Percentiles rank a stretch among this genome's conserved stretches.
Evolutionary conservation across 2,329 filamentous ascomycete genomes (phyloP).

Genomic region (Neopestalotiopsis sp.): DNA sequence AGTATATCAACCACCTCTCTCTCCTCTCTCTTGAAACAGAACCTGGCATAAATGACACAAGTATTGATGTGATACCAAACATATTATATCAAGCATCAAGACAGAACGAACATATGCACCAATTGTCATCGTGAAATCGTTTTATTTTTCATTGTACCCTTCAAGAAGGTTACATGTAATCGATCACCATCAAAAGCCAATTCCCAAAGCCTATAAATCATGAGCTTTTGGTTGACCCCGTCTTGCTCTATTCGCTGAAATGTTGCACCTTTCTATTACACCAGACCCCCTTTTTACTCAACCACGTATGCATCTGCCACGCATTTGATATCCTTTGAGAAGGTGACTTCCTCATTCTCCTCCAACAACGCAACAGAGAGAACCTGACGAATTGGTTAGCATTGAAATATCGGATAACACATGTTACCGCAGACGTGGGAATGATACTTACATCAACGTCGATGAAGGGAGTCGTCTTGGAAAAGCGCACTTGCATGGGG

Average conservation of each 20-base stretch:
- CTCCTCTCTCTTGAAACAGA: neutral
- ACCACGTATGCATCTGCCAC: conserved; percentile 78
- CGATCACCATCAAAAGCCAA: conserved; percentile 2
- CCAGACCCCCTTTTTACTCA: conserved; percentile 58
- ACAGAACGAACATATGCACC: neutral
- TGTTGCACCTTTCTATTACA: conserved; percentile 14
- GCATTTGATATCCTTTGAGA: conserved; percentile 82
- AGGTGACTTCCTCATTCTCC: conserved; percentile 79
- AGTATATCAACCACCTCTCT: neutral
- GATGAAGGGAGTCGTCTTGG: conserved; percentile 83
- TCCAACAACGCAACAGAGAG: conserved; percentile 73
- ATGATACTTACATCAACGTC: conserved; percentile 86
- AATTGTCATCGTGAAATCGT: neutral
- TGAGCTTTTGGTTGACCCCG: conserved; percentile 22
- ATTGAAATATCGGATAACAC: neutral
- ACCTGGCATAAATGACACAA: neutral
- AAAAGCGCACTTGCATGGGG: conserved; percentile 92
- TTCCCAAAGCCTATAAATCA: conserved; percentile 15
- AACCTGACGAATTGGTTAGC: conserved; percentile 56
- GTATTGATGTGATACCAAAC: neutral
- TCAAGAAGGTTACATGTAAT: neutral
- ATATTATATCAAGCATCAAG: neutral
- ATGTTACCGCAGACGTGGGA: neutral
- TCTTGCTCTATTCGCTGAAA: conserved; percentile 20
- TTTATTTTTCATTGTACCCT: conserved; percentile 1